A percentile compares a stretch with the other conserved stretches of the same genome.
Conservation (phyloP, 2,329 filamentous ascomycete genomes). For the Arachnomyces sp. region DNA sequence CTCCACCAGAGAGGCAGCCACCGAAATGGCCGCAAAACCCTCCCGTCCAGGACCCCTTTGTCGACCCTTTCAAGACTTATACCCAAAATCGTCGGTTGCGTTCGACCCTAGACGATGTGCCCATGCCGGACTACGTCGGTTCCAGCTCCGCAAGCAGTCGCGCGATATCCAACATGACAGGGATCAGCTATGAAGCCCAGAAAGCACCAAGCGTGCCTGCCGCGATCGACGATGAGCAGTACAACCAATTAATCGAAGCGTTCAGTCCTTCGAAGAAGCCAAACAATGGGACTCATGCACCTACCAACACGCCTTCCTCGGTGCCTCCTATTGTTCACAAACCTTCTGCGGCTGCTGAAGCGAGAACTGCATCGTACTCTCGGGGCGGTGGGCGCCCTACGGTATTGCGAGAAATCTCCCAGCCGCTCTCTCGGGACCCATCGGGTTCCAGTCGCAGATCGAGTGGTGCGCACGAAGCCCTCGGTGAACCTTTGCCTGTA, state of each 20-base stretch:
- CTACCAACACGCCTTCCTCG: constrained; percentile 23
- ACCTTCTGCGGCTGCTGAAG: constrained; percentile 23
- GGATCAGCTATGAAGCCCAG: constrained; percentile 34
- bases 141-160: constrained; percentile 34
- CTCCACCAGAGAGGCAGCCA: constrained; percentile 15
- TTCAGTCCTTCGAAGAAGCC: constrained; percentile 28
- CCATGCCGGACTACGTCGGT: constrained; percentile 40
- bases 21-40: constrained; percentile 18
- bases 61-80: constrained; percentile 28
- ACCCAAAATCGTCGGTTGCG: constrained; percentile 22
- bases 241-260: constrained; percentile 28
- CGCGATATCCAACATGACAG: constrained; percentile 33
- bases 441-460: constrained; percentile 26
- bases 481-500: constrained; percentile 14
- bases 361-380: constrained; percentile 20
- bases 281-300: constrained; percentile 21
- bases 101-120: constrained; percentile 36
- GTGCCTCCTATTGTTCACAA: constrained; percentile 16
- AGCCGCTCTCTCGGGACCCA: constrained; percentile 21
- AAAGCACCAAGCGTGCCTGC: constrained; percentile 29
- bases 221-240: constrained; percentile 30
- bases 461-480: constrained; percentile 11
- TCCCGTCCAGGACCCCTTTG: constrained; percentile 33
- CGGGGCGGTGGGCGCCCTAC: constrained; percentile 15
- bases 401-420: constrained; percentile 22